phyloP scores from a whole-genome alignment of 1,284 basidiomycete species.

The Flammula alnicola region DNA sequence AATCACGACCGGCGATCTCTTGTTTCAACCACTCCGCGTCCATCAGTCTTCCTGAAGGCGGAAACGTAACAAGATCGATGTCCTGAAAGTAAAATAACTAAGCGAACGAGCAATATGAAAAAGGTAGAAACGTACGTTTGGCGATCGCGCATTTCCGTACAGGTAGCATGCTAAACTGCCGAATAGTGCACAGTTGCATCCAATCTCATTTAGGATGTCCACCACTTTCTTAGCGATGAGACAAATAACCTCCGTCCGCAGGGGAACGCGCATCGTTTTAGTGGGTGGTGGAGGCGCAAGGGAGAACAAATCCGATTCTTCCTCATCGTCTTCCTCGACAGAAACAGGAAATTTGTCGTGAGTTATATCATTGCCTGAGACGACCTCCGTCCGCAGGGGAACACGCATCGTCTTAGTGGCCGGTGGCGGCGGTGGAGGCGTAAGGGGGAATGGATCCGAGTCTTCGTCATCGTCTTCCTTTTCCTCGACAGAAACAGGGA shows the following conservation, averaged over 20 bases:
- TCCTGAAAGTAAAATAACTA: constrained; percentile 21
- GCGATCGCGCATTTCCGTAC: constrained; percentile 32
- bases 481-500: too few relatives aligned
- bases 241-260: constrained; percentile 15
- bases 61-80: constrained; percentile 31
- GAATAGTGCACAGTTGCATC: constrained; percentile 30
- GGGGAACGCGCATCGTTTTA: too few relatives aligned
- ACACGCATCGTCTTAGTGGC: too few relatives aligned
- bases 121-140: constrained; percentile 29
- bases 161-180: constrained; percentile 34
- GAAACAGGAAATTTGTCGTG: too few relatives aligned
- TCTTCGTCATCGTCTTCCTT: too few relatives aligned
- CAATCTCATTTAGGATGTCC: constrained; percentile 23
- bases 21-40: constrained; percentile 30
- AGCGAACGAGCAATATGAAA: neutral
- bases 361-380: too few relatives aligned
- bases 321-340: too few relatives aligned
- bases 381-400: too few relatives aligned
- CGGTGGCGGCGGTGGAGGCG: too few relatives aligned
- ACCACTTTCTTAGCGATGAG: constrained; percentile 25
- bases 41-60: constrained; percentile 14
- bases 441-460: too few relatives aligned
- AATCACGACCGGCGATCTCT: constrained; percentile 23
- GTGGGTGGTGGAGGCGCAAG: too few relatives aligned
- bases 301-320: too few relatives aligned